A percentile compares a stretch with the other conserved stretches of the same genome.
Conservation (phyloP, 75 land plant genomes). For the Cryptomeria japonica region DNA sequence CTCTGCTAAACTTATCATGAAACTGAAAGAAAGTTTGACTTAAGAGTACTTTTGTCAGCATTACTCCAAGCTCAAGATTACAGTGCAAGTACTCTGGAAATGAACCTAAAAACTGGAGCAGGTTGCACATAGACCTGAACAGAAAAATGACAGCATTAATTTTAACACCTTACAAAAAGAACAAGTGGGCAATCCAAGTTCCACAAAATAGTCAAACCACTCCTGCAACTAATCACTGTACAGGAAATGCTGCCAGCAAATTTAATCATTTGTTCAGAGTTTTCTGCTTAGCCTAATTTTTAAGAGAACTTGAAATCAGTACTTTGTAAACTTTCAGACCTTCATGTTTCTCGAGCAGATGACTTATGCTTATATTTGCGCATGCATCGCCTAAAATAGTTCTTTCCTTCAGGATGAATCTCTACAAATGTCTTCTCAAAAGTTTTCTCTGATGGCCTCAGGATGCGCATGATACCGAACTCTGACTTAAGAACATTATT, state of each 20-base stretch:
- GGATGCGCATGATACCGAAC: not conserved
- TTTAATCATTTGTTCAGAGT: not conserved
- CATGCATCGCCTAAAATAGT: not conserved
- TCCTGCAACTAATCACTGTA: not conserved
- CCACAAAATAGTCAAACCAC: too few relatives aligned
- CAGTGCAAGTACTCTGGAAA: conserved; percentile 25
- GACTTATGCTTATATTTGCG: too few relatives aligned
- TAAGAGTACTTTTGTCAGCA: not conserved
- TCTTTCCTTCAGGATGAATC: not conserved
- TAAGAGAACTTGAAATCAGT: too few relatives aligned
- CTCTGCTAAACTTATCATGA: not conserved
- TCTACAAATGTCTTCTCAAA: not conserved
- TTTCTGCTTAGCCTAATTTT: not conserved
- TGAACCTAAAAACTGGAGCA: conserved; percentile 18
- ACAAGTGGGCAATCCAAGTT: too few relatives aligned
- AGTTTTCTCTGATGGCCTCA: not conserved
- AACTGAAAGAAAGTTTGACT: not conserved
- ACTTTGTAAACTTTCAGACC: too few relatives aligned
- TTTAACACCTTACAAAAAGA: too few relatives aligned
- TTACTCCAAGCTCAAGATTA: not conserved
- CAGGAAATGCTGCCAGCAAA: not conserved
- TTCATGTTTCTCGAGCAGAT: too few relatives aligned
- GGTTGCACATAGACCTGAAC: conserved; percentile 31
- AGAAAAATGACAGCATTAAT: conserved; percentile 26
- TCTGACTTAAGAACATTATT: not conserved